Evolutionary conservation across 441 rosid genomes (phyloP).

Genomic region (Codiaeum variegatum): DNA sequence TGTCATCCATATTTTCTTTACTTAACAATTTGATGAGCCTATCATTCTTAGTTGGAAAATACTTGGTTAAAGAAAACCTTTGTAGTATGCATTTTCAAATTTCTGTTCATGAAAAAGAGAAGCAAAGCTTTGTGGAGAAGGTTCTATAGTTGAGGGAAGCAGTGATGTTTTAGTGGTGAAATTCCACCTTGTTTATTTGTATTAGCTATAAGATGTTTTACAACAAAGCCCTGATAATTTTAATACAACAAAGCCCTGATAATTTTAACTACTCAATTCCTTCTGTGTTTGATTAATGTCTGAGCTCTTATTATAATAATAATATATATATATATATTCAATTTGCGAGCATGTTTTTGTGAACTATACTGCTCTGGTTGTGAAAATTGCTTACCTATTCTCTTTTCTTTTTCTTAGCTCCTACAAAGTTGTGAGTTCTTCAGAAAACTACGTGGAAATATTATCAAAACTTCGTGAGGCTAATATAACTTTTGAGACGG

Average conservation of each 20-base stretch:
- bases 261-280: background rate
- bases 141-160: conserved; percentile 4
- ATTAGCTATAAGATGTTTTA: background rate
- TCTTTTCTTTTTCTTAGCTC: conserved; percentile 37
- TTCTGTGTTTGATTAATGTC: background rate
- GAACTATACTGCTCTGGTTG: background rate
- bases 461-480: conserved; percentile 65
- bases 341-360: background rate
- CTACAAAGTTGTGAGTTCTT: conserved; percentile 70
- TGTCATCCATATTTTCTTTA: background rate
- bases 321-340: background rate
- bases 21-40: background rate
- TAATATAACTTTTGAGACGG: conserved; percentile 75
- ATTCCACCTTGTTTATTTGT: background rate
- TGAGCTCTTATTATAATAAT: background rate
- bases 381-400: conserved; percentile 12
- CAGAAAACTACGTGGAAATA: conserved; percentile 62
- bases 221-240: background rate
- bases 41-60: background rate
- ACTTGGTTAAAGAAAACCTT: background rate
- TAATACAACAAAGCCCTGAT: background rate
- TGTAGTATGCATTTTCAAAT: background rate
- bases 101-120: background rate
- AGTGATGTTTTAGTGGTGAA: background rate
- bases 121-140: background rate